Evolutionary conservation across 495 filamentous ascomycete genomes (phyloP), one percentile per base, ranked within the genome.

Genomic region (Neurospora intermedia): DNA sequence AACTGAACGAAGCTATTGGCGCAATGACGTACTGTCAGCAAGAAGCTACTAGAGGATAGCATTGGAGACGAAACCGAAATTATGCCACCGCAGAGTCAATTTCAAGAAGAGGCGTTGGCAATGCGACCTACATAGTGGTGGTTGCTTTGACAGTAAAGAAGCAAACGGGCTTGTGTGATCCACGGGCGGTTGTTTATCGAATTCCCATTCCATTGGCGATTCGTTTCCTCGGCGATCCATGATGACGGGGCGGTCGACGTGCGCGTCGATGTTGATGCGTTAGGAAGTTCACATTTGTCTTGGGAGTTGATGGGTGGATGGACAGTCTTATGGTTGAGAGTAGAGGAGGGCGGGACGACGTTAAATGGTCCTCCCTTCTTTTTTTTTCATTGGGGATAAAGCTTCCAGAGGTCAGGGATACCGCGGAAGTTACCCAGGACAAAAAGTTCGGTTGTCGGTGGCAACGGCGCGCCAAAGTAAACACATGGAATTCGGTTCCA

Each of bases 131-230:
- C 80, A 69, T 20, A 75, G 74, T 40, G 74, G 62, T 39, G 38
- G 62, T 71, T 74, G 80, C 6, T 66, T 35, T 9, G 80, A 71
- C 27, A 35, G 27, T 1, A 82, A 78, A 76, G 82, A 78, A 23
- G 80, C 82, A 76, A 84, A 86, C 0, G 84, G 85, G 71, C 85
- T 87, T 4, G 83, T 81, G 11, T 78, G 78, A 77, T 87, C 85
- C 71, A 87, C 76, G 0, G 83, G 82, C 4, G 78, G 83, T 62
- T 79, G 45, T 62, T 78, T 77, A 73, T 85, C 80, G 78, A 84
- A 85, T 71, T 87, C 83, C 84, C 84, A 87, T 71, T 87, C 85
- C 85, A 87, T 87, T 66, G 79, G 82, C 73, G 82, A 79, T 70
- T 85, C 85, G 54, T 77, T 82, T 0, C 79, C 83, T 74, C 85